Conservation (phyloP, 1,284 basidiomycete genomes). For the Malassezia globosa region DNA sequence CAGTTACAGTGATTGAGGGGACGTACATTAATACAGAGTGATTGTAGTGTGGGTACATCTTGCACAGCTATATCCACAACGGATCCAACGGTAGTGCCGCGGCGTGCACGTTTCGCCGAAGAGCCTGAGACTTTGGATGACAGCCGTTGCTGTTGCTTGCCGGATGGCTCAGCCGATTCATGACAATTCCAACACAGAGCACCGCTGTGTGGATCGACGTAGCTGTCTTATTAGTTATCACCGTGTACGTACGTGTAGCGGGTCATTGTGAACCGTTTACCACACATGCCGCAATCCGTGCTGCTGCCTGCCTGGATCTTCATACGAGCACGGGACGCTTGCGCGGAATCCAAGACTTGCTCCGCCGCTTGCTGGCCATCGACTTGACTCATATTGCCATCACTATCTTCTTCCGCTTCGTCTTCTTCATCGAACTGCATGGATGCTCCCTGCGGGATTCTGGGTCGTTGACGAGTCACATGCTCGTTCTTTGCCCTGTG, state of each 20-base stretch:
- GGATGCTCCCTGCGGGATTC: slow-evolving; percentile 22
- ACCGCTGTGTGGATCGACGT: slow-evolving; percentile 3
- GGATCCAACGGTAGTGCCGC: slow-evolving; percentile 3
- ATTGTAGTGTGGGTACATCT: slow-evolving; percentile 58
- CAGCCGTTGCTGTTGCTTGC: no score
- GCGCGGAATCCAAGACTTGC: background rate
- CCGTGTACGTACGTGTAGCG: slow-evolving; percentile 52
- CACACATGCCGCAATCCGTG: slow-evolving; percentile 68
- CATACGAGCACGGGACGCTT: background rate
- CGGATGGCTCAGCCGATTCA: no score
- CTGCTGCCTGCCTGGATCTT: no score
- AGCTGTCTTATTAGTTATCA: background rate
- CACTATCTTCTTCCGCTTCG: slow-evolving; percentile 57
- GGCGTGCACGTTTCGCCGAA: background rate
- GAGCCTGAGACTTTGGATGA: background rate
- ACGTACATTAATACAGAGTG: slow-evolving; percentile 59
- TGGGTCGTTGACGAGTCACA: slow-evolving; percentile 7
- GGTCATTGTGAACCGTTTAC: slow-evolving; percentile 68
- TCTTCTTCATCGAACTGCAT: slow-evolving; percentile 53
- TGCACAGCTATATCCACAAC: background rate
- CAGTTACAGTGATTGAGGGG: background rate
- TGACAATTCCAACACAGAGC: slow-evolving; percentile 10
- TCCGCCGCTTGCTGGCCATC: no score
- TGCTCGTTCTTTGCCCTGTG: background rate
- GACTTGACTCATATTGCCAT: slow-evolving; percentile 35